Evolutionary conservation across 2,329 filamentous ascomycete genomes (phyloP).

Genomic region (Pseudocercospora eumusae): DNA sequence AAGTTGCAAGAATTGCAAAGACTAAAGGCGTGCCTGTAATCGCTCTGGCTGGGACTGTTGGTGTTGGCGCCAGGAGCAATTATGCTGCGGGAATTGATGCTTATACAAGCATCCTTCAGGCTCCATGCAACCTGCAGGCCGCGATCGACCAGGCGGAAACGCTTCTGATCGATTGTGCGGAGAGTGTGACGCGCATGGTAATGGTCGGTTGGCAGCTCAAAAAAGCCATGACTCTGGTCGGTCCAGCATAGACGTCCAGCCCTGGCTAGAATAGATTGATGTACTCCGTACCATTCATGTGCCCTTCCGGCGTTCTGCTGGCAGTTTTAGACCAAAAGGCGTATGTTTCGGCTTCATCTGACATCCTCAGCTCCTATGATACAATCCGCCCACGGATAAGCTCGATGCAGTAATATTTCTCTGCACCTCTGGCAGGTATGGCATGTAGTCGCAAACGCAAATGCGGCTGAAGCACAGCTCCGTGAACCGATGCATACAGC

Average conservation of each 20-base stretch:
- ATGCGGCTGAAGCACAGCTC: neutral
- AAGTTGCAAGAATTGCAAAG: slow-evolving; percentile 54
- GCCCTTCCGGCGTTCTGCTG: no score
- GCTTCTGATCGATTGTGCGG: slow-evolving; percentile 42
- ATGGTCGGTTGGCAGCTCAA: slow-evolving; percentile 40
- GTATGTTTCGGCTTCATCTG: no score
- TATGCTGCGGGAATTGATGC: slow-evolving; percentile 43
- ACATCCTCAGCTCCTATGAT: no score
- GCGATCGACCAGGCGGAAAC: slow-evolving; percentile 41
- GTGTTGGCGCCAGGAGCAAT: slow-evolving; percentile 40
- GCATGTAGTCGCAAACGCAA: no score
- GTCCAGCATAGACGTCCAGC: no score
- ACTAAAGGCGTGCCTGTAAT: slow-evolving; percentile 51
- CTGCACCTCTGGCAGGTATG: no score
- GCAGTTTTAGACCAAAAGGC: no score
- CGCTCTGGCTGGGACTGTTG: slow-evolving; percentile 47
- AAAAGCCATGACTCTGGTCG: slow-evolving; percentile 17
- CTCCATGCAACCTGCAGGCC: slow-evolving; percentile 40
- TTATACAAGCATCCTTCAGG: slow-evolving; percentile 42
- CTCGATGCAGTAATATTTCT: no score
- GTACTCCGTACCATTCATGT: no score
- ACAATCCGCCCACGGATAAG: no score
- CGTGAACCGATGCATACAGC: neutral
- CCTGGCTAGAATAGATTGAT: no score
- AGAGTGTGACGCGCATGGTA: slow-evolving; percentile 43